phyloP scores from a whole-genome alignment of 306 rosid species.

The Boehmeria nivea region DNA sequence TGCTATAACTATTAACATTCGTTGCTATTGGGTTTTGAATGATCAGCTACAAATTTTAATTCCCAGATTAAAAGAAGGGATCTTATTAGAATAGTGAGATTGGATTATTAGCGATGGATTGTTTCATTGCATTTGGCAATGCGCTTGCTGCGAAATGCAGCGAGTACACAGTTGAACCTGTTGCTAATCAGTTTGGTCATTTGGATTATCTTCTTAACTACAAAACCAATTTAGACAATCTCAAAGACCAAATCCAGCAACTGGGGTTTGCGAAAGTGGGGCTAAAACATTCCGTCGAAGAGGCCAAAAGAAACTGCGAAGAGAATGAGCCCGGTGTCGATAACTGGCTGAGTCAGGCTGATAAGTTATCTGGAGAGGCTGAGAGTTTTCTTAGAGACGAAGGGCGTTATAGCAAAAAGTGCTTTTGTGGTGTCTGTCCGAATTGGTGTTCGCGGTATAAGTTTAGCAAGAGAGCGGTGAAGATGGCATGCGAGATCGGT shows the following conservation, averaged over 20 bases:
- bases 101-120: too few species aligned
- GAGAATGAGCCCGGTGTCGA: background rate
- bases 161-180: too few species aligned
- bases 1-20: too few species aligned
- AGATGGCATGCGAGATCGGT: background rate
- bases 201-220: too few species aligned
- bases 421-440: slow-evolving; percentile 10
- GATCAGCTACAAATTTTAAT: too few species aligned
- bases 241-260: background rate
- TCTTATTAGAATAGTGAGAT: too few species aligned
- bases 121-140: too few species aligned
- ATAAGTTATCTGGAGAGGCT: background rate
- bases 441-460: slow-evolving; percentile 1
- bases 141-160: too few species aligned
- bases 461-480: slow-evolving; percentile 11
- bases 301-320: slow-evolving; percentile 14
- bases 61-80: too few species aligned
- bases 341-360: slow-evolving; percentile 4
- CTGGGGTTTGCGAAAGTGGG: background rate
- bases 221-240: background rate
- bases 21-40: too few species aligned
- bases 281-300: slow-evolving; percentile 1
- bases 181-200: too few species aligned
- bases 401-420: background rate
- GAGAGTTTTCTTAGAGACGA: background rate